phyloP scores from a whole-genome alignment of 257 asterid genomes.

The Handroanthus guayacan region DNA sequence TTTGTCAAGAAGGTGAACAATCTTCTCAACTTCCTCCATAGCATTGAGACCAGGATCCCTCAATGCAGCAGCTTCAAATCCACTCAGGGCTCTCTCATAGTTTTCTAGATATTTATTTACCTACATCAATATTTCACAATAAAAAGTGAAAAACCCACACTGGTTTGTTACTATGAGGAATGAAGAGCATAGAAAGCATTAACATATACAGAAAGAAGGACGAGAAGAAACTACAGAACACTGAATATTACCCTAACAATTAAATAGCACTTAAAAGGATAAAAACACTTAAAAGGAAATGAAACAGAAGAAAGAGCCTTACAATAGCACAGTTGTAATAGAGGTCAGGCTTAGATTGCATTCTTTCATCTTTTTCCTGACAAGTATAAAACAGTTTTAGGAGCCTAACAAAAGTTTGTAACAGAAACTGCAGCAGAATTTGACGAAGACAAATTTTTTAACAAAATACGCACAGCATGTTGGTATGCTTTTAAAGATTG shows the following conservation, averaged over 20 bases:
- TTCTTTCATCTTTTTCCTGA: slow-evolving; percentile 92
- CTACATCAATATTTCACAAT: slow-evolving; percentile 42
- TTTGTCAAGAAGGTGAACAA: slow-evolving; percentile 76
- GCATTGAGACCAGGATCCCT: slow-evolving; percentile 92
- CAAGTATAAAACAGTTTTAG: slow-evolving; percentile 26
- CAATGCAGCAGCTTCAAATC: slow-evolving; percentile 97
- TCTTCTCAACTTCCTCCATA: slow-evolving; percentile 70
- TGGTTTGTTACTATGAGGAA: slow-evolving; percentile 11
- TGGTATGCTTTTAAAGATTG: slow-evolving; percentile 93
- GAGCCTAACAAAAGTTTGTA: slow-evolving; percentile 29
- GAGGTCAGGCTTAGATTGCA: slow-evolving; percentile 87
- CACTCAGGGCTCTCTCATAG: slow-evolving; percentile 94
- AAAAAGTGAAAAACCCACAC: slow-evolving; percentile 15
- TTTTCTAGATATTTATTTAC: slow-evolving; percentile 91
- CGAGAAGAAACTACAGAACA: slow-evolving; percentile 22
- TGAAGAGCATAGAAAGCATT: slow-evolving; percentile 12
- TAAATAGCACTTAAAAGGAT: neutral
- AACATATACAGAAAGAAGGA: slow-evolving; percentile 4
- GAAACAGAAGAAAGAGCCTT: slow-evolving; percentile 48
- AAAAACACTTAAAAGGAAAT: neutral
- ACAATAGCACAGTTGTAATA: slow-evolving; percentile 90
- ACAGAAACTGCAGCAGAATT: slow-evolving; percentile 23
- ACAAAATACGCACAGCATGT: slow-evolving; percentile 78
- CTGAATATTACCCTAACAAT: neutral
- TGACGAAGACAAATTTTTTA: slow-evolving; percentile 22